A percentile compares a stretch with the other conserved stretches of the same genome.
These are phyloP conservation scores for Pseudoperonospora humuli DNA, from an alignment of 352 stramenopile genomes.

Conservation along the genomic window DNA sequence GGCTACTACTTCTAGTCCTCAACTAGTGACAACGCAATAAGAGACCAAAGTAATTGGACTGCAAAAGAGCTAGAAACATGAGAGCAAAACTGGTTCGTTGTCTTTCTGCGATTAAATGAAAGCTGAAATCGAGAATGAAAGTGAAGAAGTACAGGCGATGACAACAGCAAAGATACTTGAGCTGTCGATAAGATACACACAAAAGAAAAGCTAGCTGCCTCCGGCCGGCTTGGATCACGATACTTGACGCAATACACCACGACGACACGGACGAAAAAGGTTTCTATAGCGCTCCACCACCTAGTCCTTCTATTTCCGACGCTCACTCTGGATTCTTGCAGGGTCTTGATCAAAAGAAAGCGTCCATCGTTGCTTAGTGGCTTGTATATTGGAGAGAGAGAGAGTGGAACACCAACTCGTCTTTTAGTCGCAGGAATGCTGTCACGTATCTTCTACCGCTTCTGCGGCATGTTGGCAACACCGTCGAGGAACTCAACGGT, in stretches of 20 bases:
- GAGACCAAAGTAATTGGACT: not conserved
- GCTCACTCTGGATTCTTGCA: constrained; percentile 9
- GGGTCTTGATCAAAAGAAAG: constrained; percentile 13
- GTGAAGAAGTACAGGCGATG: constrained; percentile 26
- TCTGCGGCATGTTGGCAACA: constrained; percentile 76
- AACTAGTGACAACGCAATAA: constrained; percentile 8
- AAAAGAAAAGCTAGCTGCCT: constrained; percentile 29
- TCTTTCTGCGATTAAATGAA: constrained; percentile 23
- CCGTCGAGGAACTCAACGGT: constrained; percentile 78
- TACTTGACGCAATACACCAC: constrained; percentile 34
- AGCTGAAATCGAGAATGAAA: constrained; percentile 15
- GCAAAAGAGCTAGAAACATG: constrained; percentile 8
- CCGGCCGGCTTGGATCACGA: constrained; percentile 18
- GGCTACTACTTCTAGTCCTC: constrained; percentile 1
- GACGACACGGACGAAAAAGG: constrained; percentile 24
- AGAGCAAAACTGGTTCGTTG: constrained; percentile 22
- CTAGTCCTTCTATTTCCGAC: constrained; percentile 9
- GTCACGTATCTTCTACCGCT: constrained; percentile 46
- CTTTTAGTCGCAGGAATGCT: constrained; percentile 20
- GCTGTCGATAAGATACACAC: constrained; percentile 35
- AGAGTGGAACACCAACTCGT: constrained; percentile 17
- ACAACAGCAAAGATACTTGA: constrained; percentile 18
- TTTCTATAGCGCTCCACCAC: constrained; percentile 25
- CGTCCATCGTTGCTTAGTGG: constrained; percentile 16
- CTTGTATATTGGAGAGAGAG: constrained; percentile 16